Evolutionary conservation across 257 asterid genomes (phyloP), one percentile per base, ranked within the genome.

Genomic region (Rauvolfia tetraphylla): DNA sequence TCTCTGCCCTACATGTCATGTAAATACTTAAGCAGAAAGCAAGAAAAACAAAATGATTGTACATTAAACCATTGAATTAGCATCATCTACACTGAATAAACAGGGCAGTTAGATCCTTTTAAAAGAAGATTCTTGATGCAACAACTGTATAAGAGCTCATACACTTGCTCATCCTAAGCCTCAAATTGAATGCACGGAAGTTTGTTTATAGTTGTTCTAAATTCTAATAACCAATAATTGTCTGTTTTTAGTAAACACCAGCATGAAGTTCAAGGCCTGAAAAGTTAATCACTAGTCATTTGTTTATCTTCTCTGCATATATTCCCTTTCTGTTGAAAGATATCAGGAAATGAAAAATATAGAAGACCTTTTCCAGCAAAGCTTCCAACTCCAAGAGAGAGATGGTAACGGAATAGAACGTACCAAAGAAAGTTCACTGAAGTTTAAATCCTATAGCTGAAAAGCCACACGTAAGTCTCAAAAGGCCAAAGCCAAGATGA

Each of bases 1-100:
- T 95, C 96, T 82, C 92, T 91, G 75, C 89, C 97, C 98, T 94
- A 77, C 88, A 90, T 61, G 74, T 29, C 82, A 76, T 70, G 66
- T 80, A 81, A 78, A 78, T 29, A 75, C 69, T 73, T 57, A 66
- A 89, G 72, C 73, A 77, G 65, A 70, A 54, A 46, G 31, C 46
- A 69, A 61, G 70, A 65, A 34, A 1, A 20, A 65, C 46, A 1
- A 34, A 18, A 39, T 17, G 34, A 65, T 20, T 65, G 46, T 9
- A 65, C 70, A 34, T 23, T 34, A 34, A 65, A 38, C 46, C 25
- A 7, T 34, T 33, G 41, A 34, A 65, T 33, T 34, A 18, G 34
- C 39, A 65, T 65, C 5, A 15, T 34, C n/a, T 31, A 31, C 39
- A 14, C 3, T 0, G 44, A 63, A 33, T 63, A 33, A 34, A 33